Base-by-base conservation (phyloP, 495 filamentous ascomycete genomes). In the Thermochaetoides thermophila region DNA sequence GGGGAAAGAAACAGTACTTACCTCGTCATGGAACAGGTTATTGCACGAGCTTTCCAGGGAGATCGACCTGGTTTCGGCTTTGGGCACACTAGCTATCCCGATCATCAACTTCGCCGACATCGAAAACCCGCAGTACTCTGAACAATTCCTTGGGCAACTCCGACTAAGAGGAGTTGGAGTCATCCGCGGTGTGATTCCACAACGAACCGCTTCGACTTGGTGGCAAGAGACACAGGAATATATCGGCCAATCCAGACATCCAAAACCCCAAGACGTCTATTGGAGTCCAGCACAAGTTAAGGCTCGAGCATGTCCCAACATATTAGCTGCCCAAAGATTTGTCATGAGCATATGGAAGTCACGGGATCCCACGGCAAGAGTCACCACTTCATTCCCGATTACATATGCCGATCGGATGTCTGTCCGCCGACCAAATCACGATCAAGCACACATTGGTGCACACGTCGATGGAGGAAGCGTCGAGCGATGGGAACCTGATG, bases 401-500 rank as follows among this genome's bases (percentile, higher is more conserved):
- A 63, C 71, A 23, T 92, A 94, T 43, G 80, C 75, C 1, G 85
- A 93, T 50, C 68, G 84, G 10, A 60, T 92, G 18, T 24, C 21
- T 24, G 21, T 6, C 21, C 11, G 21, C 21, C 11, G 21, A 7
- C 14, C 26, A 4, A 12, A 3, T 14, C 5, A 9, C 17, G 12
- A 21, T 23, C 16, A 16, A n/a, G 14, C 23, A n/a, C 16, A 24
- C 19, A 27, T 24, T 10, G 27, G 29, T 76, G 14, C 84, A 82
- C 48, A 64, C 78, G 18, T 52, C 9, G 85, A 94, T 40, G 75
- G 80, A 23, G 85, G 85, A 11, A 78, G 73, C 29, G 71, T 84
- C 5, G 85, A 94, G 48, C 68, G 85, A 9, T 94, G 86, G 85
- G 85, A 93, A 48, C 64, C 76, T n/a, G 66, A 73, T 10, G 82